Base-by-base conservation (phyloP, 176 grass and related monocot genomes). In the Cymbopogon citratus region DNA sequence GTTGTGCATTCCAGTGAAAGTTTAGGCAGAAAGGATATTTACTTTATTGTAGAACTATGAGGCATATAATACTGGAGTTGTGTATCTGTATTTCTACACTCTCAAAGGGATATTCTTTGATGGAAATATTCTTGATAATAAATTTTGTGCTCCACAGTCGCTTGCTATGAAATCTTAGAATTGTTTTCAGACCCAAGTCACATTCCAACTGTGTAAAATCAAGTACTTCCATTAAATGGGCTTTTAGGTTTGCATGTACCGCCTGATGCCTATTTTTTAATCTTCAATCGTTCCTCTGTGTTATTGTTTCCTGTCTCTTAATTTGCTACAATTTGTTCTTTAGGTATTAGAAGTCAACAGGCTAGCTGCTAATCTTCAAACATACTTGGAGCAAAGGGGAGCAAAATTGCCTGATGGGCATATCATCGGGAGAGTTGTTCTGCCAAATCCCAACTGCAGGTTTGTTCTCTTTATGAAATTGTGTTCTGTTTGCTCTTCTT, bases 381-480 rank as follows among this genome's bases (percentile, higher is more conserved):
- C 90, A 14, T 98, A 98, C 87, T 93, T 98, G 82, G 90, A 91
- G 84, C 90, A 88, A 87, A 91, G 95, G 78, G 95, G 92, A 62
- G 80, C 80, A 61, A 85, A 71, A 76, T 63, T 98, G 78, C 92
- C 90, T 43, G 85, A 98, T 12, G 89, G 88, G 5, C 69, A 86
- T 79, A 78, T 98, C 74, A 85, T 38, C 3, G 89, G 92, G 46
- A 90, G 80, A 84, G 87, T 98, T 72, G 86, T 98, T 80, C 82
- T 98, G 73, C 89, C 90, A 73, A 91, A 98, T 88, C 87, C 84
- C 26, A 87, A 88, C 65, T 95, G 92, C 90, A 89, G 79, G 87
- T 86, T 77, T 65, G 27, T 86, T 86, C 60, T 78, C 39, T 48
- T 52, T 40, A 27, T 51, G 12, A 23, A 16, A 34, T 35, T 68